A percentile compares a stretch with the other conserved stretches of the same genome.
phyloP scores from a whole-genome alignment of 208 protist genomes.

The Leishmania tropica region DNA sequence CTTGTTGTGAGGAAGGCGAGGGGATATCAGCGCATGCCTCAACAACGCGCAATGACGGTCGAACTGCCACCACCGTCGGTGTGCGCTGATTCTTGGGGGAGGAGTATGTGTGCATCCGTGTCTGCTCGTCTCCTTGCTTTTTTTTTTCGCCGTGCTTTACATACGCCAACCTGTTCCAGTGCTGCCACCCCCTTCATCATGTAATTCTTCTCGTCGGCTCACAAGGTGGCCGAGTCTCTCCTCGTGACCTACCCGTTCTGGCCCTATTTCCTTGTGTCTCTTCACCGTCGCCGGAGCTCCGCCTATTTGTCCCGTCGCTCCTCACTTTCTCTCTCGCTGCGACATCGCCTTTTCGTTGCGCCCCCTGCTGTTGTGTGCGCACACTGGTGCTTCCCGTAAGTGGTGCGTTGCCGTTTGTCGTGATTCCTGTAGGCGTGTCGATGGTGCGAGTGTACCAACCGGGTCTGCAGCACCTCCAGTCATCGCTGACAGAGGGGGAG shows the following conservation, averaged over 20 bases:
- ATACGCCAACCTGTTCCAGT: background rate
- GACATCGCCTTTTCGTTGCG: too few relatives aligned
- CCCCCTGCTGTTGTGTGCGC: background rate
- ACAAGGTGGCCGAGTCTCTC: background rate
- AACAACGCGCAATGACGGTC: background rate
- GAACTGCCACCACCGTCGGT: background rate
- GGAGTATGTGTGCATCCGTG: background rate
- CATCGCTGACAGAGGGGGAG: background rate
- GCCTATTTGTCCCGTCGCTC: background rate
- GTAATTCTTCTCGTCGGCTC: too few relatives aligned
- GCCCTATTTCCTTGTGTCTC: conserved; percentile 4
- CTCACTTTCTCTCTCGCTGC: background rate
- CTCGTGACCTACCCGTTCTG: conserved; percentile 7
- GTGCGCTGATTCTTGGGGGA: background rate
- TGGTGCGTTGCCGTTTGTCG: background rate
- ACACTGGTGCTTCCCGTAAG: background rate
- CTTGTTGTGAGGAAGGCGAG: background rate
- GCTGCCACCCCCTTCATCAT: too few relatives aligned
- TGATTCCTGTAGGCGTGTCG: background rate
- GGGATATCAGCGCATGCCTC: background rate
- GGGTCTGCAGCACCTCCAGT: background rate
- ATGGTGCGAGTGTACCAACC: background rate
- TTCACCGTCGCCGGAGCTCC: background rate
- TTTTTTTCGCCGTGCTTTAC: background rate
- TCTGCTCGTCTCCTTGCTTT: too few relatives aligned